phyloP scores from a whole-genome alignment of 179 eudicot species.

The Silene noctiflora region DNA sequence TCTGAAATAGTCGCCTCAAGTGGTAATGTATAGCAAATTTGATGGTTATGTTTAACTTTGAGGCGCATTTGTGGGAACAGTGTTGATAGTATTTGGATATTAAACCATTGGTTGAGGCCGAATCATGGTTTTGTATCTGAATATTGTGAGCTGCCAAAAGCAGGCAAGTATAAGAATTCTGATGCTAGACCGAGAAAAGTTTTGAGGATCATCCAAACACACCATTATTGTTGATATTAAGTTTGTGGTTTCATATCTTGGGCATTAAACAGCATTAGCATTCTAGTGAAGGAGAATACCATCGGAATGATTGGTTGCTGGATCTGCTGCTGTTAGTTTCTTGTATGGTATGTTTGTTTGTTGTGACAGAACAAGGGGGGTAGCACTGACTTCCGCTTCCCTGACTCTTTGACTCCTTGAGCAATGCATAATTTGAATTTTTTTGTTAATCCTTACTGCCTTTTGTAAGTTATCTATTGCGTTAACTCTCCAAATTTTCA shows the following conservation, averaged over 20 bases:
- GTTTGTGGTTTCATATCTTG: too few relatives aligned
- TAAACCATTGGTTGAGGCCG: too few relatives aligned
- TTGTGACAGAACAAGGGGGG: background rate
- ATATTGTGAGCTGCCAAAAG: background rate
- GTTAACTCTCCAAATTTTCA: too few relatives aligned
- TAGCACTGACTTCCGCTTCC: background rate
- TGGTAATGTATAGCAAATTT: background rate
- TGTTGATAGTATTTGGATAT: too few relatives aligned
- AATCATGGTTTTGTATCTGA: background rate
- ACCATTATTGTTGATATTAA: too few relatives aligned
- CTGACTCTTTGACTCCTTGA: background rate
- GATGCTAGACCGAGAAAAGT: background rate
- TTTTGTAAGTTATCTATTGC: too few relatives aligned
- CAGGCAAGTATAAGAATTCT: background rate
- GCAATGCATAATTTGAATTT: too few relatives aligned
- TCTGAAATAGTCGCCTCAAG: background rate
- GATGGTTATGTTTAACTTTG: too few relatives aligned
- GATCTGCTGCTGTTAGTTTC: background rate
- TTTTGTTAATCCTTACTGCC: too few relatives aligned
- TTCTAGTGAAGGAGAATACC: background rate
- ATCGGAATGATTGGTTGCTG: background rate
- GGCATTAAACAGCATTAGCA: background rate
- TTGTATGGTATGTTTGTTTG: background rate
- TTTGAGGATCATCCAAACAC: background rate
- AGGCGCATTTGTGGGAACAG: too few relatives aligned